These are phyloP conservation scores for Solanum bulbocastanum DNA, from an alignment of 257 asterid species.

Conservation along the genomic window DNA sequence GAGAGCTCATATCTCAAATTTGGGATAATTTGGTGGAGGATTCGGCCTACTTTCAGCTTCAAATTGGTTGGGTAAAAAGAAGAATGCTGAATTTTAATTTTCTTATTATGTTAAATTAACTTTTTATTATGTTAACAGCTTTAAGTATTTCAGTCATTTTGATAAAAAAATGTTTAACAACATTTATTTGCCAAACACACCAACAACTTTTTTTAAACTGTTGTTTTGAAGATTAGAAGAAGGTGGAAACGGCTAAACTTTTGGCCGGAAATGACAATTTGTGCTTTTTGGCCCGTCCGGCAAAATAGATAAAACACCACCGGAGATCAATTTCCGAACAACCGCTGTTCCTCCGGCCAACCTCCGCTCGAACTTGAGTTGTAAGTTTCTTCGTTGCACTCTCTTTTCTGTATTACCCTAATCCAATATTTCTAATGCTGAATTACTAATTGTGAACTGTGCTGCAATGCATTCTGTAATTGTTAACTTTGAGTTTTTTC, in stretches of 20 bases:
- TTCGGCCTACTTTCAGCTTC: not conserved
- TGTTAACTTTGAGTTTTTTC: not conserved
- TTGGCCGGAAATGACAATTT: too few species aligned
- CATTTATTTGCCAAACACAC: too few species aligned
- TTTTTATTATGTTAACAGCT: too few species aligned
- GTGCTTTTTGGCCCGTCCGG: not conserved
- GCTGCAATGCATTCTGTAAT: not conserved
- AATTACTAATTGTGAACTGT: not conserved
- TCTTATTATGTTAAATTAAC: too few species aligned
- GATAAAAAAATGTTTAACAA: too few species aligned
- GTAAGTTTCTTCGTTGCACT: not conserved
- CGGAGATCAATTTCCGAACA: not conserved
- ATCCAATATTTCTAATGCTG: not conserved
- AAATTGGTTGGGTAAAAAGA: not conserved
- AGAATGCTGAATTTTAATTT: not conserved
- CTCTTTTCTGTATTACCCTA: not conserved
- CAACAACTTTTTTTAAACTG: too few species aligned
- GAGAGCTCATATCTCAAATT: not conserved
- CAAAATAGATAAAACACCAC: not conserved
- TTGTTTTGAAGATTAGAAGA: too few species aligned
- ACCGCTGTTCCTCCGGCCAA: not conserved
- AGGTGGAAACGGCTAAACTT: too few species aligned
- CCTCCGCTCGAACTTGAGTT: not conserved
- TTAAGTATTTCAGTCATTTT: too few species aligned
- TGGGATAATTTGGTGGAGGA: not conserved